These are phyloP conservation scores for Phytopythium mirpurense DNA, from an alignment of 352 stramenopile species.

Conservation along the genomic window DNA sequence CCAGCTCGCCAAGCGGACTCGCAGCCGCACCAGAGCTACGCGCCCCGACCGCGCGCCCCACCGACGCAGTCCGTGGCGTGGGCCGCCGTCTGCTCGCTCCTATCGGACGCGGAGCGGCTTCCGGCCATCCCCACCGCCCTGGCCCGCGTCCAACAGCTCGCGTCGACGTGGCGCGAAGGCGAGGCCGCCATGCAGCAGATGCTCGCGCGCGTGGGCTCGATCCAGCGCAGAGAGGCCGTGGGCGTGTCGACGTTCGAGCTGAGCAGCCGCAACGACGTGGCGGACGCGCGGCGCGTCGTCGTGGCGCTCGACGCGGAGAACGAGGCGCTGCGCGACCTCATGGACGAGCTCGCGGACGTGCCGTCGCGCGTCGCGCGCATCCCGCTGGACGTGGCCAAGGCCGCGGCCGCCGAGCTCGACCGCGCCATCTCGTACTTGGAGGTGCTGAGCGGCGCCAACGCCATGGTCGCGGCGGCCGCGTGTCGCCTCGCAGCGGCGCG, in stretches of 20 bases:
- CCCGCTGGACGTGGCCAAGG: background rate
- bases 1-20: background rate
- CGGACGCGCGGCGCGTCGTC: background rate
- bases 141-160: constrained; percentile 17
- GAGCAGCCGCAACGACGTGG: background rate
- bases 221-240: constrained; percentile 18
- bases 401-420: constrained; percentile 8
- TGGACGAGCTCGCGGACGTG: constrained; percentile 2
- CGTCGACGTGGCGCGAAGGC: constrained; percentile 22
- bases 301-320: constrained; percentile 3
- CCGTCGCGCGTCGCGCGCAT: background rate
- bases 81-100: constrained; percentile 13
- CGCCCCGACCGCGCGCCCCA: background rate
- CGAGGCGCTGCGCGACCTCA: background rate
- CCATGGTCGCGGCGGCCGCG: constrained; percentile 10
- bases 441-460: constrained; percentile 26
- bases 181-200: constrained; percentile 12
- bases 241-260: constrained; percentile 7
- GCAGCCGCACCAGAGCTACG: background rate
- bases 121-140: constrained; percentile 16
- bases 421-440: constrained; percentile 19
- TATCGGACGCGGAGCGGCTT: constrained; percentile 21
- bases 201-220: constrained; percentile 14
- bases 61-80: background rate
- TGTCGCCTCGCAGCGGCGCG: background rate